A percentile compares a stretch with the other conserved stretches of the same genome.
These are phyloP conservation scores for Ceratocystis albifundus DNA, from an alignment of 2,329 filamentous ascomycete genomes.

Conservation along the genomic window DNA sequence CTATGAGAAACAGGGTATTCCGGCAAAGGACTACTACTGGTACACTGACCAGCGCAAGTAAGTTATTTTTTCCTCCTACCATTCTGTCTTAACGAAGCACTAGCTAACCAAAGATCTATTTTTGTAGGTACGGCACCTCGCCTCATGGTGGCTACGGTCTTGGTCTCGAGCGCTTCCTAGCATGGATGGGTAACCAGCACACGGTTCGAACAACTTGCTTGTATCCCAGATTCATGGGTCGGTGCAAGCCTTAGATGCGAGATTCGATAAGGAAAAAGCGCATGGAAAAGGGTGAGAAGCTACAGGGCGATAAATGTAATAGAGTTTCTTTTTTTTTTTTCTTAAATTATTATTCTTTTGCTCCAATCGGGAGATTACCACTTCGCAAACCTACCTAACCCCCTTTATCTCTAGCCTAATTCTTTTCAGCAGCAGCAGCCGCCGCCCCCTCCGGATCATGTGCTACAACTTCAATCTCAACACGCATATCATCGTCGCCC, in stretches of 20 bases:
- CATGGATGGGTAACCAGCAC: constrained; percentile 53
- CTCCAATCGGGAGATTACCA: not conserved
- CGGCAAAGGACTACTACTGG: constrained; percentile 86
- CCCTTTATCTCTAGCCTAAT: not conserved
- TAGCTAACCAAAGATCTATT: constrained; percentile 20
- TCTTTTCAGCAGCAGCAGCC: not conserved
- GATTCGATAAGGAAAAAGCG: not conserved
- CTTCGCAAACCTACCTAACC: not conserved
- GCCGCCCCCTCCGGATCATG: constrained; percentile 33
- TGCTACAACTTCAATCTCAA: constrained; percentile 48
- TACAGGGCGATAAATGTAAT: constrained; percentile 8
- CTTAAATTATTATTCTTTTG: no score
- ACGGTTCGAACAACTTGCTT: constrained; percentile 57
- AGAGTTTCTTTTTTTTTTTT: constrained; percentile 23
- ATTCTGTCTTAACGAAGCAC: constrained; percentile 4
- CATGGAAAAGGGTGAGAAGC: not conserved
- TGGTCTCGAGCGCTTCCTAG: constrained; percentile 67
- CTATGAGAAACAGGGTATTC: constrained; percentile 77
- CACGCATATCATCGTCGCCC: constrained; percentile 40
- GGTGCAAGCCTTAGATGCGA: constrained; percentile 56
- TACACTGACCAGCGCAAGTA: constrained; percentile 95
- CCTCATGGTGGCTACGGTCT: constrained; percentile 90
- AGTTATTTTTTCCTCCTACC: constrained; percentile 32
- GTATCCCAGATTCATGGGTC: constrained; percentile 70
- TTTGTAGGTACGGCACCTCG: constrained; percentile 67